These are phyloP conservation scores for Botrytis byssoidea DNA, from an alignment of 2,329 filamentous ascomycete genomes.

Conservation along the genomic window DNA sequence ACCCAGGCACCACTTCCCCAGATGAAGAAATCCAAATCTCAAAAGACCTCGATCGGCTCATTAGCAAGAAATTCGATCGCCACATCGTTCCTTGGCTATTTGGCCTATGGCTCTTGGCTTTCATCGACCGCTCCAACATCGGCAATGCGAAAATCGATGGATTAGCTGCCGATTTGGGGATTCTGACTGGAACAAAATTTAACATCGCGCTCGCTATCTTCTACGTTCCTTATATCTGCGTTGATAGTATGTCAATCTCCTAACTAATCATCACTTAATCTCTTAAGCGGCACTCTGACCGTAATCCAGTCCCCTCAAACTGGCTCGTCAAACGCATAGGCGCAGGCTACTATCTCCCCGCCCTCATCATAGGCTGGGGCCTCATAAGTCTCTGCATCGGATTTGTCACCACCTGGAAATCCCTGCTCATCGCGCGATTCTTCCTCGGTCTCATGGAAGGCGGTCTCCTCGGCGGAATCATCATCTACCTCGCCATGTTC, in stretches of 20 bases:
- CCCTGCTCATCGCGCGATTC: slow-evolving; percentile 48
- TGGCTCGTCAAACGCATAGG: slow-evolving; percentile 27
- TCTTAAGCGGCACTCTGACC: slow-evolving; percentile 37
- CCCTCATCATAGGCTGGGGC: slow-evolving; percentile 46
- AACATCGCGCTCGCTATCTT: slow-evolving; percentile 61
- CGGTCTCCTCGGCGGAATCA: slow-evolving; percentile 50
- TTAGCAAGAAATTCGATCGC: slow-evolving; percentile 18
- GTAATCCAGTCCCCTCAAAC: slow-evolving; percentile 54
- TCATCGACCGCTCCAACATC: slow-evolving; percentile 19
- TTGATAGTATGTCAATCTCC: slow-evolving; percentile 44
- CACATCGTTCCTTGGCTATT: slow-evolving; percentile 19
- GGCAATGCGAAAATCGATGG: slow-evolving; percentile 60
- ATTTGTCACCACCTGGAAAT: slow-evolving; percentile 44
- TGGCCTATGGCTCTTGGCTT: slow-evolving; percentile 19
- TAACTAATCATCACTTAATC: neutral
- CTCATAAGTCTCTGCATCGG: slow-evolving; percentile 48
- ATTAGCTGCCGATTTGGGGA: slow-evolving; percentile 58
- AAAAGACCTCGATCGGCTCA: slow-evolving; percentile 5
- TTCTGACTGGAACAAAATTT: slow-evolving; percentile 48
- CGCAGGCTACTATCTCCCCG: slow-evolving; percentile 43
- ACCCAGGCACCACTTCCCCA: neutral
- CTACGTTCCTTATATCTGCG: slow-evolving; percentile 60
- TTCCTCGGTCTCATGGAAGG: slow-evolving; percentile 50
- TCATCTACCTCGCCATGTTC: slow-evolving; percentile 63
- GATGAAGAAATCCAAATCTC: slow-evolving; percentile 5